Evolutionary conservation across 495 filamentous ascomycete genomes (phyloP), one percentile per base, ranked within the genome.

Genomic region (Trichoderma virens): DNA sequence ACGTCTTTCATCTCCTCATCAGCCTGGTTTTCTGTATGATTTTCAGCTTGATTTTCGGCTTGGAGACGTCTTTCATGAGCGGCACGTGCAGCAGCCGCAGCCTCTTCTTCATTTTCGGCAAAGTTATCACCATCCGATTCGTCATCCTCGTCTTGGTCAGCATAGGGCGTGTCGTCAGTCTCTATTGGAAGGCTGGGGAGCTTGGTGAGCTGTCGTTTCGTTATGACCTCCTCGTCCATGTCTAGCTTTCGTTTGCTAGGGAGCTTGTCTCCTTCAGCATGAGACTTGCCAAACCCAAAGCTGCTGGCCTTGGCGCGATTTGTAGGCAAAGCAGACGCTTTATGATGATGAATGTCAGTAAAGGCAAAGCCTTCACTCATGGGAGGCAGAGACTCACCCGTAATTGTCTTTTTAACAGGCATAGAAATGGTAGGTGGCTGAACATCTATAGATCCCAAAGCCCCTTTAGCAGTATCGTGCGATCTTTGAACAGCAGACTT

Each of bases 171-270:
- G 75, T 79, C 78, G 66, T 80, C 82, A 71, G 85, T 80, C 67
- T 85, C 86, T 56, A 86, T 76, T 62, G 88, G 84, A 60, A 87
- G 85, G 65, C 88, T 90, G 60, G 91, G 92, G 64, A 94, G 85
- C 76, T 88, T 90, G 80, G 92, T 90, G 65, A 95, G 82, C 74
- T 95, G 96, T 70, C 91, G 91, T 66, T 90, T 85, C 5, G 87
- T 88, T 43, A 85, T 85, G 67, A 95, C 91, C 70, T 97, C 93
- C 70, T 97, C 93, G 61, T 87, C 92, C 68, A 98, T 89, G 62
- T 90, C 89, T 30, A 96, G 76, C 65, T 86, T 88, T 32, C 85
- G 86, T 71, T 90, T 92, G 2, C 86, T 80, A 11, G 85, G 74
- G 0, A 82, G 70, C 66, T 89, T 91, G 18, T 92, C 91, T 14